Evolutionary conservation across 805 yeast genomes (phyloP).

Genomic region (Candida jianshihensis): DNA sequence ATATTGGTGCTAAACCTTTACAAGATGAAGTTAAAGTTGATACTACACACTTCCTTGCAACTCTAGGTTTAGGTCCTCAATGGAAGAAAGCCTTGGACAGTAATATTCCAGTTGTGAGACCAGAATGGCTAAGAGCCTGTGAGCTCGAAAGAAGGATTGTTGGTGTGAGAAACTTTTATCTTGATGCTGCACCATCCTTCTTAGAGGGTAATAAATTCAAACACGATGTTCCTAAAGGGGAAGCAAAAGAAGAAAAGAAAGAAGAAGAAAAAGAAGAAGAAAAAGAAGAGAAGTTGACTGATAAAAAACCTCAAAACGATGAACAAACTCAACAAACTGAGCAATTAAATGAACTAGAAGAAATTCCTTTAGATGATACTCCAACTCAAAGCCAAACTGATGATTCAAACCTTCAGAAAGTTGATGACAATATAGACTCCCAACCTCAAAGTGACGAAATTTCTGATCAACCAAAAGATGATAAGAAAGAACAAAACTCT

Average conservation of each 20-base stretch:
- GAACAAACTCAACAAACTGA: too few relatives aligned
- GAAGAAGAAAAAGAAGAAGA: too few relatives aligned
- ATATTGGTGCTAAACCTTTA: conserved; percentile 80
- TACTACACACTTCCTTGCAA: conserved; percentile 89
- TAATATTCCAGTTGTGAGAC: conserved; percentile 90
- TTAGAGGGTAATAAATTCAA: conserved; percentile 40
- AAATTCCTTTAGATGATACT: conserved; percentile 2
- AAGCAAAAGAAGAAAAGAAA: conserved; percentile 9
- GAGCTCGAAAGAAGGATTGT: conserved; percentile 82
- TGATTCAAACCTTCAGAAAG: conserved; percentile 3
- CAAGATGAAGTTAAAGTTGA: conserved; percentile 74
- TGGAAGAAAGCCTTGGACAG: conserved; percentile 72
- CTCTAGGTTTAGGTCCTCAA: conserved; percentile 65
- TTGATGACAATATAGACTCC: too few relatives aligned
- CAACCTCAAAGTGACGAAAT: too few relatives aligned
- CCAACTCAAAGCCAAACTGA: conserved; percentile 6
- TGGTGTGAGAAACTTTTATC: conserved; percentile 83
- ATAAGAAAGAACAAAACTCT: too few relatives aligned
- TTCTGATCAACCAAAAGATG: too few relatives aligned
- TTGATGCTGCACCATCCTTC: conserved; percentile 43
- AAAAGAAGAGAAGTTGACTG: conserved; percentile 8
- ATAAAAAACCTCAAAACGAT: too few relatives aligned
- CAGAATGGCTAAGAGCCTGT: conserved; percentile 96
- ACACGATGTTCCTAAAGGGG: conserved; percentile 8
- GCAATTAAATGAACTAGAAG: too few relatives aligned